Conservation (phyloP, 2,329 filamentous ascomycete species). For the Fusarium sp. region DNA sequence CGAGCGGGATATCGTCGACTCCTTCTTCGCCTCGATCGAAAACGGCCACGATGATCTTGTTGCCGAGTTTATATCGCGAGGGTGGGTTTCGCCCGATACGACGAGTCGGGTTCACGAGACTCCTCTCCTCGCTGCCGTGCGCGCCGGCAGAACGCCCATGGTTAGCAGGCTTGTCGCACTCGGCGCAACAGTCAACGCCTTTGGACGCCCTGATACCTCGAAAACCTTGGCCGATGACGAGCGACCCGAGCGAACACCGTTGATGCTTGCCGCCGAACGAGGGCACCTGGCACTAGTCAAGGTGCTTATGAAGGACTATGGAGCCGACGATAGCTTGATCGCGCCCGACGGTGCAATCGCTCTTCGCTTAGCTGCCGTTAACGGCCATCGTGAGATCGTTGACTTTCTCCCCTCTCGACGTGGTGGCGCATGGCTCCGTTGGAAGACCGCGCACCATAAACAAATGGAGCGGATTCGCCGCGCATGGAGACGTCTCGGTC, state of each 20-base stretch:
- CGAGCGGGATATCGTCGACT: conserved; percentile 42
- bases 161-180: conserved; percentile 48
- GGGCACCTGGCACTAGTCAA: conserved; percentile 54
- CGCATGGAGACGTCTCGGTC: conserved; percentile 36
- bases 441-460: conserved; percentile 46
- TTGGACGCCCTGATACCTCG: conserved; percentile 23
- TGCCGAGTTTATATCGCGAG: conserved; percentile 43
- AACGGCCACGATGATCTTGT: conserved; percentile 43
- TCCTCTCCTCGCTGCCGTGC: conserved; percentile 50
- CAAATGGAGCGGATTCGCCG: conserved; percentile 42
- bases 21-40: conserved; percentile 46
- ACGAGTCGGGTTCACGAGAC: conserved; percentile 43
- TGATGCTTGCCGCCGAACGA: conserved; percentile 53
- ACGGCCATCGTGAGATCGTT: conserved; percentile 55
- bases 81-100: conserved; percentile 52
- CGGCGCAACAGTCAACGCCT: conserved; percentile 48
- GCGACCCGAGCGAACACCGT: conserved; percentile 49
- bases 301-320: conserved; percentile 51
- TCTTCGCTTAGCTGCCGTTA: conserved; percentile 54
- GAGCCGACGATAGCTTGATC: conserved; percentile 54
- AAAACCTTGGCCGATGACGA: background rate
- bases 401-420: conserved; percentile 52
- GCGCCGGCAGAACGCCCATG: conserved; percentile 43
- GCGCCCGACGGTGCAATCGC: conserved; percentile 57
- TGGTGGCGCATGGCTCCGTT: conserved; percentile 50